Conservation (phyloP, 768 basidiomycete species). For the Sistotremastrum niveocremeum region DNA sequence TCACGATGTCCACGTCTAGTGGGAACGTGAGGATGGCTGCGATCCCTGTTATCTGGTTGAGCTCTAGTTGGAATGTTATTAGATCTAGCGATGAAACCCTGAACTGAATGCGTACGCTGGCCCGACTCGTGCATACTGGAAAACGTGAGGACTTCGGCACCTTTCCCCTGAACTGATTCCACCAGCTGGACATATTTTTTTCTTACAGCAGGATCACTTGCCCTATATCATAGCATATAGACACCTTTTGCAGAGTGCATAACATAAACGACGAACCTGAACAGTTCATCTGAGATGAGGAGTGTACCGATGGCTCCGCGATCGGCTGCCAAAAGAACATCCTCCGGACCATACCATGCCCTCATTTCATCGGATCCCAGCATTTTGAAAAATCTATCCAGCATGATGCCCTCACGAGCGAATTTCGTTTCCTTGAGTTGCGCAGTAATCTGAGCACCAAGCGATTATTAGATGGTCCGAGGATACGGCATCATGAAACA, state of each 20-base stretch:
- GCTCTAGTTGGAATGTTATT: constrained; percentile 39
- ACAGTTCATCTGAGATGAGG: constrained; percentile 89
- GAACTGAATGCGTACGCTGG: constrained; percentile 56
- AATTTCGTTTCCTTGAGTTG: constrained; percentile 94
- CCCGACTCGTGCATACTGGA: constrained; percentile 99
- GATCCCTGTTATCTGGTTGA: constrained; percentile 91
- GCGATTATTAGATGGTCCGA: background rate
- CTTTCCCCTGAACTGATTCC: constrained; percentile 76
- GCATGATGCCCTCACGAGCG: constrained; percentile 79
- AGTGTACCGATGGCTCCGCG: constrained; percentile 89
- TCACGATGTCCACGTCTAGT: constrained; percentile 87
- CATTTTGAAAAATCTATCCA: constrained; percentile 99
- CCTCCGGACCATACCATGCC: constrained; percentile 97
- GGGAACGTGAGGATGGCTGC: constrained; percentile 96
- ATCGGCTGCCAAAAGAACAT: constrained; percentile 83
- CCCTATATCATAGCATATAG: constrained; percentile 27
- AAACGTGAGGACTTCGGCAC: constrained; percentile 91
- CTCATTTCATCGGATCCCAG: constrained; percentile 86
- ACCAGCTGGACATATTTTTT: constrained; percentile 81
- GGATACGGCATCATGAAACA: background rate
- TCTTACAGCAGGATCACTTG: constrained; percentile 63
- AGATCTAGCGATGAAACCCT: background rate
- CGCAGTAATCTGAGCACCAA: constrained; percentile 38
- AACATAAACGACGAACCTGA: constrained; percentile 41
- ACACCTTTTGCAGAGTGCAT: background rate